Evolutionary conservation across 169 alveolate genomes (phyloP).

Genomic region (Cryptosporidium ryanae): DNA sequence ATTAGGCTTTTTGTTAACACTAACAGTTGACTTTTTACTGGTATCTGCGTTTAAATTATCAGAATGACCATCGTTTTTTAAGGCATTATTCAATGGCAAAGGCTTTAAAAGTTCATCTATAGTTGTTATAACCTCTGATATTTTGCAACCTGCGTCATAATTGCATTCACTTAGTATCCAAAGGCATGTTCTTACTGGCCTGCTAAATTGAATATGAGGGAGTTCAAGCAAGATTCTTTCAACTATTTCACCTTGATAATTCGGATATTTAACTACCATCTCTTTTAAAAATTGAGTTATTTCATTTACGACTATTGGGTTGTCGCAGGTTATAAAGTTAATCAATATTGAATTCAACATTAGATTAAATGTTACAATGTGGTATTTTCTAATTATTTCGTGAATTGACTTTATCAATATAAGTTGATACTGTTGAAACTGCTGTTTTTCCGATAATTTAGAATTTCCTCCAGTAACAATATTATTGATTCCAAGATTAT

Average conservation of each 20-base stretch:
- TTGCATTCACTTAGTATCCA: conserved; percentile 73
- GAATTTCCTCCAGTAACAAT: neutral
- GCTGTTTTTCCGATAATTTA: conserved; percentile 42
- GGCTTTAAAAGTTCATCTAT: conserved; percentile 24
- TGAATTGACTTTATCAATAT: conserved; percentile 34
- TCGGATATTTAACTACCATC: conserved; percentile 21
- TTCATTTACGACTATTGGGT: conserved; percentile 52
- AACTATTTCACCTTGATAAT: conserved; percentile 20
- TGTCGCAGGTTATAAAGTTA: conserved; percentile 1
- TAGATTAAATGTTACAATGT: conserved; percentile 12
- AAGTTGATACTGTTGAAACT: conserved; percentile 42
- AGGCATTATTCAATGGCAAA: conserved; percentile 8
- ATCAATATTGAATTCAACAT: conserved; percentile 25
- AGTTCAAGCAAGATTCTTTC: conserved; percentile 1
- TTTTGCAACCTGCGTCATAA: neutral
- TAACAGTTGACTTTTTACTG: neutral
- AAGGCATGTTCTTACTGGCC: conserved; percentile 62
- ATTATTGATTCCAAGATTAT: neutral
- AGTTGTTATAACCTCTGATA: conserved; percentile 6
- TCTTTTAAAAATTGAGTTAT: conserved; percentile 57
- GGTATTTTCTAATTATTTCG: conserved; percentile 47
- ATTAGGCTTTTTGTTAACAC: conserved; percentile 6
- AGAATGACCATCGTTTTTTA: neutral
- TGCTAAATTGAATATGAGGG: conserved; percentile 40
- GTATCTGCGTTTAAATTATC: neutral